Conservation (phyloP, 352 stramenopile genomes). For the Phytophthora sojae region DNA sequence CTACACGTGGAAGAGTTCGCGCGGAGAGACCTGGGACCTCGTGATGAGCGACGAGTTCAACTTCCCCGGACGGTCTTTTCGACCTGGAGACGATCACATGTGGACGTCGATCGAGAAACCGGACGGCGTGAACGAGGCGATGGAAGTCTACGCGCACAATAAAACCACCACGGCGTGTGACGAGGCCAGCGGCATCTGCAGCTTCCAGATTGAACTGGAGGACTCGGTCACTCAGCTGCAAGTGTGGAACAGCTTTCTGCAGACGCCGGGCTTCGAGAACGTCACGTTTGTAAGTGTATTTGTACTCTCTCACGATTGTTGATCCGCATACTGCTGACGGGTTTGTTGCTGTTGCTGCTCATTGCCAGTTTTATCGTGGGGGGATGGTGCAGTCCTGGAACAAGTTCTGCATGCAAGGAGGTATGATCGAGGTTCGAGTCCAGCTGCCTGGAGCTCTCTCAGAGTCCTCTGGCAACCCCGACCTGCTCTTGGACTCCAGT, state of each 20-base stretch:
- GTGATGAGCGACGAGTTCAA: slow-evolving; percentile 97
- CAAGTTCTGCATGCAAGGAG: slow-evolving; percentile 94
- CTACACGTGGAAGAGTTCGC: slow-evolving; percentile 45
- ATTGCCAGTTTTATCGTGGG: slow-evolving; percentile 55
- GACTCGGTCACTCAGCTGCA: slow-evolving; percentile 35
- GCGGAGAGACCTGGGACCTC: slow-evolving; percentile 74
- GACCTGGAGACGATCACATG: slow-evolving; percentile 88
- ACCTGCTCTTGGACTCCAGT: slow-evolving; percentile 47
- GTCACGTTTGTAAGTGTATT: slow-evolving; percentile 47
- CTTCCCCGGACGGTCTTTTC: slow-evolving; percentile 78
- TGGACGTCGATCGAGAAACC: slow-evolving; percentile 95
- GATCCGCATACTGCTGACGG: slow-evolving; percentile 51
- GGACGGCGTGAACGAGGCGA: slow-evolving; percentile 89
- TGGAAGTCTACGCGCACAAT: slow-evolving; percentile 93
- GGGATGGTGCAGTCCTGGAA: slow-evolving; percentile 94
- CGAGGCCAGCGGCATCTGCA: slow-evolving; percentile 27
- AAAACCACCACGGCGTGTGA: slow-evolving; percentile 64
- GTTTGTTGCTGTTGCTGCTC: background rate
- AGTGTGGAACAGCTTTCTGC: slow-evolving; percentile 57
- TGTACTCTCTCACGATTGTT: background rate
- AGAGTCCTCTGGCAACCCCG: slow-evolving; percentile 48
- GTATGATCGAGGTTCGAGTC: slow-evolving; percentile 87
- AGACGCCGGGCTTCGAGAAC: slow-evolving; percentile 45
- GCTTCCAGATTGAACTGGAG: slow-evolving; percentile 53
- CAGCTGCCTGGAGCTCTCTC: slow-evolving; percentile 74